Conservation (phyloP, 495 filamentous ascomycete genomes). For the Aspergillus cavernicola region DNA sequence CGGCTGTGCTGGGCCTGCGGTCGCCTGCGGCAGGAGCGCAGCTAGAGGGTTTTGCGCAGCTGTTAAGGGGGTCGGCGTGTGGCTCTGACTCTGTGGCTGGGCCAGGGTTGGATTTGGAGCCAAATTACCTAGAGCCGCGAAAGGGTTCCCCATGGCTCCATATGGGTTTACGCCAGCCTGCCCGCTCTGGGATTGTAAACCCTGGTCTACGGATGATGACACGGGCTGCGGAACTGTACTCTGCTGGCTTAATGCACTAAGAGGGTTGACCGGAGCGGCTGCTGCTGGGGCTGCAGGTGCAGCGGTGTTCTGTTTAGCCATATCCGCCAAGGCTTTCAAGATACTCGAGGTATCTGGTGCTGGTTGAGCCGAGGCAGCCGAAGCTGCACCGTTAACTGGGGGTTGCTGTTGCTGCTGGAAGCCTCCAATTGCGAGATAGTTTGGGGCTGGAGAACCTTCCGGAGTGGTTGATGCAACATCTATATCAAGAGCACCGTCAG, state of each 20-base stretch:
- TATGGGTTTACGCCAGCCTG: slow-evolving; percentile 60
- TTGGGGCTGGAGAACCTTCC: slow-evolving; percentile 68
- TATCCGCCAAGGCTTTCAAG: slow-evolving; percentile 77
- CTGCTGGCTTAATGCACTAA: slow-evolving; percentile 54
- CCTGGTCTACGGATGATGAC: slow-evolving; percentile 47
- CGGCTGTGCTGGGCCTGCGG: slow-evolving; percentile 26
- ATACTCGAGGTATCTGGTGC: slow-evolving; percentile 66
- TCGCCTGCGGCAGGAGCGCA: slow-evolving; percentile 43
- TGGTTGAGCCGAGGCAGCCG: slow-evolving; percentile 29
- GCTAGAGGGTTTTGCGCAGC: slow-evolving; percentile 44
- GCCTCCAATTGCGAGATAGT: slow-evolving; percentile 37
- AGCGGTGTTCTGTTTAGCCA: slow-evolving; percentile 75
- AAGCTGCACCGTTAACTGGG: slow-evolving; percentile 35
- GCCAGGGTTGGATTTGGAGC: slow-evolving; percentile 39
- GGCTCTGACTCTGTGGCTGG: slow-evolving; percentile 46
- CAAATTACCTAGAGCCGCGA: slow-evolving; percentile 39
- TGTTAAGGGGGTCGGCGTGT: slow-evolving; percentile 39
- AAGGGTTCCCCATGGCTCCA: slow-evolving; percentile 48
- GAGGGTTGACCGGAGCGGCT: slow-evolving; percentile 47
- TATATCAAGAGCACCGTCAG: slow-evolving; percentile 32
- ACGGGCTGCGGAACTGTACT: slow-evolving; percentile 39
- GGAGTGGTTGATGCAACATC: slow-evolving; percentile 74
- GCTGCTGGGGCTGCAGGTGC: slow-evolving; percentile 52
- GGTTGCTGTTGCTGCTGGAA: slow-evolving; percentile 29
- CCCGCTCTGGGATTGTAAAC: slow-evolving; percentile 38